phyloP scores from a whole-genome alignment of 1,139 yeast species.

The Pichia sp. region DNA sequence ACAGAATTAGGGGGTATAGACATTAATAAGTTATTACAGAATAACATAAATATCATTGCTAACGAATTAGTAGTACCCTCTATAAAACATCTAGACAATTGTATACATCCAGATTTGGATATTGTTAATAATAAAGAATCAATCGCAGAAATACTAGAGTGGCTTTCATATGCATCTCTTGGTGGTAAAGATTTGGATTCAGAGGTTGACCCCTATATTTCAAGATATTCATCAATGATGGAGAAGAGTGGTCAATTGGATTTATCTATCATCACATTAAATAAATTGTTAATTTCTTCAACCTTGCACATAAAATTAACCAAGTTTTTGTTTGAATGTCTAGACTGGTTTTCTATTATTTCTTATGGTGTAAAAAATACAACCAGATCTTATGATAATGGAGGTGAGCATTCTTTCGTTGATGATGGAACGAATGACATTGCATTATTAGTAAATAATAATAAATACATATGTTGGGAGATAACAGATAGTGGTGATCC shows the following conservation, averaged over 20 bases:
- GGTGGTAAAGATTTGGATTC: conserved; percentile 23
- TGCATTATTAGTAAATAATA: conserved; percentile 16
- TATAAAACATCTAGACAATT: background rate
- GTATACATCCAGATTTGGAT: conserved; percentile 19
- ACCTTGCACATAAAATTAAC: conserved; percentile 1
- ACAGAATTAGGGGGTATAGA: conserved; percentile 1
- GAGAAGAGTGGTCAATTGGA: conserved; percentile 10
- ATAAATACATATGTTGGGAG: conserved; percentile 25
- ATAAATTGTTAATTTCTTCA: conserved; percentile 15
- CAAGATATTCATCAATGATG: conserved; percentile 16
- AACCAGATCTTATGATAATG: conserved; percentile 21
- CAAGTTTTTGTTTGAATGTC: background rate
- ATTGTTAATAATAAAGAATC: conserved; percentile 19
- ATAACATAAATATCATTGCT: background rate
- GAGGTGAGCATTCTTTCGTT: conserved; percentile 24
- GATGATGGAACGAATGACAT: conserved; percentile 27
- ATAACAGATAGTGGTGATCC: conserved; percentile 26
- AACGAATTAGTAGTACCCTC: background rate
- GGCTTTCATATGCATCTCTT: conserved; percentile 25
- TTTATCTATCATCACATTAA: conserved; percentile 15
- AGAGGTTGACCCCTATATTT: conserved; percentile 20
- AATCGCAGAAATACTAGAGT: conserved; percentile 23
- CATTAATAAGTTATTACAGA: background rate
- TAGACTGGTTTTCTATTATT: conserved; percentile 24
- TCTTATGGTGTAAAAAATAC: conserved; percentile 26